Percentiles rank a stretch among this genome's conserved stretches.
phyloP scores from a whole-genome alignment of 1,284 basidiomycete genomes.

The Cutaneotrichosporon cutaneum region DNA sequence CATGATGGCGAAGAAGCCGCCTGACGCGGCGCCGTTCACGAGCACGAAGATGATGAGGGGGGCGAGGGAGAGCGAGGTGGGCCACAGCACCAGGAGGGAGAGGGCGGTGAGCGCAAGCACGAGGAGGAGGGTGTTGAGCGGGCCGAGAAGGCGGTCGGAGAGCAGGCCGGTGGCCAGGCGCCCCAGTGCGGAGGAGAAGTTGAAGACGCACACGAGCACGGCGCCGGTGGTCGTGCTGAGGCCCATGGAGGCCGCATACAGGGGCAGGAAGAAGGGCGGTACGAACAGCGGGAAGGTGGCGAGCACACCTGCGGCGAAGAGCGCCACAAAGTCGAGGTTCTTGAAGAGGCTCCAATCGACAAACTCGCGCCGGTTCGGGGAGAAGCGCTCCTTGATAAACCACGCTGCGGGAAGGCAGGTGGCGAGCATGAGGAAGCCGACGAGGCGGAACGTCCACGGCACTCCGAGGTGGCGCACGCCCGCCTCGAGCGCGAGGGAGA shows the following conservation, averaged over 20 bases:
- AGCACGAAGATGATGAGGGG: conserved; percentile 34
- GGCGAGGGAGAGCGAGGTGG: conserved; percentile 23
- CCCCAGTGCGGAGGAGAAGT: conserved; percentile 34
- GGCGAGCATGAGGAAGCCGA: conserved; percentile 17
- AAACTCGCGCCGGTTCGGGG: conserved; percentile 1
- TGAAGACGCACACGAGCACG: conserved; percentile 31
- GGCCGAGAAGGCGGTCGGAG: conserved; percentile 23
- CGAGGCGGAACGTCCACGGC: conserved; percentile 23
- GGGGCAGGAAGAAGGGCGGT: conserved; percentile 49
- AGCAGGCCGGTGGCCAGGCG: conserved; percentile 33
- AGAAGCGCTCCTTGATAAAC: conserved; percentile 16
- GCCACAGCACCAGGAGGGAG: conserved; percentile 33
- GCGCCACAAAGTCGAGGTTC: conserved; percentile 37
- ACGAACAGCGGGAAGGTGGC: conserved; percentile 49
- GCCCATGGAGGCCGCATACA: conserved; percentile 43
- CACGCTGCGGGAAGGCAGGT: conserved; percentile 19
- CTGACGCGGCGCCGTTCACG: conserved; percentile 29
- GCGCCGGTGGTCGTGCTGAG: conserved; percentile 36
- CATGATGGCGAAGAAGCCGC: conserved; percentile 39
- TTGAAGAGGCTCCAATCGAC: conserved; percentile 30
- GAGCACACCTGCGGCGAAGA: conserved; percentile 41
- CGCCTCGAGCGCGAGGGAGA: conserved; percentile 38
- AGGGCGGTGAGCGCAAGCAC: conserved; percentile 18
- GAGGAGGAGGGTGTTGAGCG: conserved; percentile 21
- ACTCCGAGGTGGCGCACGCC: conserved; percentile 36